A percentile compares a stretch with the other conserved stretches of the same genome.
These are phyloP conservation scores for Tulasnella sp. DNA, from an alignment of 768 basidiomycete species.

Conservation along the genomic window DNA sequence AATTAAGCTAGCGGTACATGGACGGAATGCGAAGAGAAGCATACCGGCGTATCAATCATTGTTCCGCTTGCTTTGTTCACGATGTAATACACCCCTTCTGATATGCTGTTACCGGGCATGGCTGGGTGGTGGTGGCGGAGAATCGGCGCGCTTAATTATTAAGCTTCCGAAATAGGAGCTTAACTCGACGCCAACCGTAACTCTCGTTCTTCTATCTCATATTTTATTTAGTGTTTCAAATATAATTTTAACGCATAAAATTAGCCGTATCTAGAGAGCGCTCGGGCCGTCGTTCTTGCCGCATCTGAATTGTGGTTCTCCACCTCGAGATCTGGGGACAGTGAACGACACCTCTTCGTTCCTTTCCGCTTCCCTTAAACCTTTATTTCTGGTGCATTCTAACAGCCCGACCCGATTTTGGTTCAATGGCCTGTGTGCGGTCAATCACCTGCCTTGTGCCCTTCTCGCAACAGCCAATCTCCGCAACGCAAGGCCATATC, in stretches of 20 bases:
- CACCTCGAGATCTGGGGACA: not conserved
- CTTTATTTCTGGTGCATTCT: slow-evolving; percentile 2
- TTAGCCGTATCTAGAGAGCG: not conserved
- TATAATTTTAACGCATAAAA: not conserved
- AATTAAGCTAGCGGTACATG: not conserved
- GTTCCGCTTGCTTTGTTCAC: slow-evolving; percentile 6
- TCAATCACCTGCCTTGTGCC: slow-evolving; percentile 32
- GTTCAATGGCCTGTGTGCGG: slow-evolving; percentile 21
- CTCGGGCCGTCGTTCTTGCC: not conserved
- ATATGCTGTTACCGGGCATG: not conserved
- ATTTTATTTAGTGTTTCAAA: no score
- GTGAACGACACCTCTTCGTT: not conserved
- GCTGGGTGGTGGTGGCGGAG: not conserved
- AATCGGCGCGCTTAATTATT: not conserved
- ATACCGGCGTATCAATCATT: slow-evolving; percentile 1
- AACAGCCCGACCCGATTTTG: slow-evolving; percentile 20
- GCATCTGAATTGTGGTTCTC: not conserved
- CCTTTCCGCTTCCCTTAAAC: not conserved
- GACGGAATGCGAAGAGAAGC: not conserved
- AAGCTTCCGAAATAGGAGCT: no score
- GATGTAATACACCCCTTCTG: not conserved
- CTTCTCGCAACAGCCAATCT: slow-evolving; percentile 28
- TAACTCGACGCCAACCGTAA: no score
- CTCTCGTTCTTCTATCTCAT: no score
- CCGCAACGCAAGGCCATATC: slow-evolving; percentile 25